phyloP scores from a whole-genome alignment of 139 green algal species.

The Bryopsis sp. region DNA sequence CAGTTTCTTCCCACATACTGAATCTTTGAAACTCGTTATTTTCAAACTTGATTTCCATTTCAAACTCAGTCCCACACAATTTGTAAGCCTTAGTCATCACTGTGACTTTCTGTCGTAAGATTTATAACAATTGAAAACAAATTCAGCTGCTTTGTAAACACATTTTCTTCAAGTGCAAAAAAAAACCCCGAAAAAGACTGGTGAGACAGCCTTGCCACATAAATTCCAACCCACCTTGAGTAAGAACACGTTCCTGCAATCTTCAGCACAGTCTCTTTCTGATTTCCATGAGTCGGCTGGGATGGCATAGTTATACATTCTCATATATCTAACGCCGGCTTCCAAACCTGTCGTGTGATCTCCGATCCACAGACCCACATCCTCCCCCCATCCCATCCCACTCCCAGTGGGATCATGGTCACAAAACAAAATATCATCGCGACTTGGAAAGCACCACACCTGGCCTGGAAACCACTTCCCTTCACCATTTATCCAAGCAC shows the following conservation, averaged over 20 bases:
- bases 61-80: no score
- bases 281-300: background rate
- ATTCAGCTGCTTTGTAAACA: no score
- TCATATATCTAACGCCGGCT: background rate
- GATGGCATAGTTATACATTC: constrained; percentile 5
- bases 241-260: background rate
- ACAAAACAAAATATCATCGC: constrained; percentile 11
- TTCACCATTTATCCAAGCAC: constrained; percentile 25
- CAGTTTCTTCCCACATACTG: no score
- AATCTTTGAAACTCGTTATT: no score
- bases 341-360: background rate
- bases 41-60: no score
- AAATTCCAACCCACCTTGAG: no score
- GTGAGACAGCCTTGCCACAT: no score
- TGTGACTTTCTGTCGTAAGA: no score
- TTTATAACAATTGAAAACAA: no score
- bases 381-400: background rate
- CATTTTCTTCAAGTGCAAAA: no score
- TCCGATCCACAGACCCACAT: background rate
- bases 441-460: constrained; percentile 23
- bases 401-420: background rate
- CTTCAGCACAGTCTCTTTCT: background rate
- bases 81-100: no score
- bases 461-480: constrained; percentile 26
- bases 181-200: no score